Evolutionary conservation across 805 yeast species (phyloP).

Genomic region (Zygotorulaspora florentina): DNA sequence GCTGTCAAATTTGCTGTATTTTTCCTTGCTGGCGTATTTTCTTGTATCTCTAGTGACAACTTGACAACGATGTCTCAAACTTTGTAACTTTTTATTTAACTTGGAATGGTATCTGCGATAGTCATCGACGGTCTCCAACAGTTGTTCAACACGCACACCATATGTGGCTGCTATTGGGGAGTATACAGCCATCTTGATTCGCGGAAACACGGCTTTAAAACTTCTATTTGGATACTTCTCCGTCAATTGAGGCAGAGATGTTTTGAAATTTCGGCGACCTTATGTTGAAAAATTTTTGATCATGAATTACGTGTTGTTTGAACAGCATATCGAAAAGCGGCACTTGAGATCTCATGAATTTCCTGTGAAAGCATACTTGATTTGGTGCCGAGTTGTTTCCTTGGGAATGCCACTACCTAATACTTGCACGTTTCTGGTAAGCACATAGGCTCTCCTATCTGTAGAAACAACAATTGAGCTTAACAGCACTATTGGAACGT

Average conservation of each 20-base stretch:
- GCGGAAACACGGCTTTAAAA: too few relatives aligned
- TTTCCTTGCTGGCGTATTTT: constrained; percentile 48
- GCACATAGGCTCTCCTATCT: too few relatives aligned
- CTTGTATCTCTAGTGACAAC: constrained; percentile 66
- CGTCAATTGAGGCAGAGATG: background rate
- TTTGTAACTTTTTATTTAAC: constrained; percentile 54
- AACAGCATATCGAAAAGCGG: background rate
- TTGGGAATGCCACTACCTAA: too few relatives aligned
- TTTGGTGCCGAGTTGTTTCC: too few relatives aligned
- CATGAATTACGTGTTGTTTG: background rate
- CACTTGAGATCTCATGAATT: background rate
- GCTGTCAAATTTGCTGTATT: constrained; percentile 42
- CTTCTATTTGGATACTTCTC: background rate
- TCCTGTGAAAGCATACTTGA: too few relatives aligned
- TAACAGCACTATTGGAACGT: too few relatives aligned
- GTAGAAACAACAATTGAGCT: too few relatives aligned
- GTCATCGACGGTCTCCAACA: constrained; percentile 64
- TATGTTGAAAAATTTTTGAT: constrained; percentile 8
- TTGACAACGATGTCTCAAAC: constrained; percentile 59
- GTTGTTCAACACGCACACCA: constrained; percentile 56
- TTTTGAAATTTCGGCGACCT: background rate
- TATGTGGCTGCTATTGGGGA: constrained; percentile 38
- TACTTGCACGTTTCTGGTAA: too few relatives aligned
- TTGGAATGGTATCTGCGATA: constrained; percentile 63
- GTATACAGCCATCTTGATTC: constrained; percentile 18